phyloP scores from a whole-genome alignment of 148 eudicot species.

The Rhododendron mucronatum region DNA sequence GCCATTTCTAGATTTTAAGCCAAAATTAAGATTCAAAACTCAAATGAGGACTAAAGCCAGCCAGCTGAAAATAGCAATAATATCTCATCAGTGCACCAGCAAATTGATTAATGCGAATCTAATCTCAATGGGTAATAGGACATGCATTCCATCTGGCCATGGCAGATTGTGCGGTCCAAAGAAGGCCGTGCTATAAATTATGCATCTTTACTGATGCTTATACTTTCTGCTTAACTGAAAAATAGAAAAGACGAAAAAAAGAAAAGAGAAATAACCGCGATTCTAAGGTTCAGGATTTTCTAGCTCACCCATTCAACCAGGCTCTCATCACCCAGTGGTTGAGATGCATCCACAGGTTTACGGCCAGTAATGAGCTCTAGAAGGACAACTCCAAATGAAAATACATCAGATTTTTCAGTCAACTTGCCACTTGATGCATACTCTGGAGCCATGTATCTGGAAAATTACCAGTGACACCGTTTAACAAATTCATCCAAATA shows the following conservation, averaged over 20 bases:
- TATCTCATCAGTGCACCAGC: neutral
- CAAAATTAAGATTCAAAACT: neutral
- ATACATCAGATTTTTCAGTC: slow-evolving; percentile 95
- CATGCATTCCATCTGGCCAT: neutral
- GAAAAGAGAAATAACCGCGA: neutral
- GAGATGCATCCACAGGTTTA: slow-evolving; percentile 80
- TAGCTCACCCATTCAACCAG: slow-evolving; percentile 95
- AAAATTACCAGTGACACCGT: slow-evolving; percentile 8
- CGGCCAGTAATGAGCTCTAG: slow-evolving; percentile 91
- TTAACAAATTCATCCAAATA: slow-evolving; percentile 10
- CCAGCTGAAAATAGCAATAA: neutral
- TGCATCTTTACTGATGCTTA: neutral
- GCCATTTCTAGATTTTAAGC: neutral
- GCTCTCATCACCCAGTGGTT: slow-evolving; percentile 91
- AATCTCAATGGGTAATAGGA: neutral
- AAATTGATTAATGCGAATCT: neutral
- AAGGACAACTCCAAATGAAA: slow-evolving; percentile 90
- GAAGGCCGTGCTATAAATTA: neutral
- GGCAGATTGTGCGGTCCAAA: slow-evolving; percentile 2
- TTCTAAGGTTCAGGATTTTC: neutral
- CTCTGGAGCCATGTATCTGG: slow-evolving; percentile 97
- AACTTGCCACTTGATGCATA: slow-evolving; percentile 92
- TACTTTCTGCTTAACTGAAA: neutral
- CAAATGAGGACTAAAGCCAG: neutral
- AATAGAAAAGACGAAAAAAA: neutral